A percentile compares a stretch with the other conserved stretches of the same genome.
Evolutionary conservation across 345 rosid genomes (phyloP).

Genomic region (Ceriops tagal): DNA sequence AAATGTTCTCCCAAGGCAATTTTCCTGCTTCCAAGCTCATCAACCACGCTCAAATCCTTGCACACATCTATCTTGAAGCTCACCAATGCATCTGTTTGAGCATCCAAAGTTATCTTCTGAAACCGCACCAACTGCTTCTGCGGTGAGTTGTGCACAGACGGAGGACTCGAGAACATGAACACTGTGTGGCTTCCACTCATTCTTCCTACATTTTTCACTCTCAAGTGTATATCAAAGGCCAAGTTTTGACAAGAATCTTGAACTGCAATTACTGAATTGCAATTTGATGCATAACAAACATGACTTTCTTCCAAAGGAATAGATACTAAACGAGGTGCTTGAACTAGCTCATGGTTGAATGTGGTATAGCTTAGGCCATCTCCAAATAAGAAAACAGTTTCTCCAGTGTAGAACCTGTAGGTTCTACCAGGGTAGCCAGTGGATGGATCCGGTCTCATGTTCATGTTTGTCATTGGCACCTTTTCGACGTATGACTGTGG

Average conservation of each 20-base stretch:
- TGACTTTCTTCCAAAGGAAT: constrained; percentile 47
- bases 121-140: constrained; percentile 65
- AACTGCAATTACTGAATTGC: constrained; percentile 50
- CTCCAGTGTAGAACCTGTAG: constrained; percentile 86
- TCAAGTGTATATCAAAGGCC: constrained; percentile 49
- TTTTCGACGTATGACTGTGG: constrained; percentile 66
- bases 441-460: constrained; percentile 75
- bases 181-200: constrained; percentile 66
- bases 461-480: constrained; percentile 93
- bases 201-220: constrained; percentile 46
- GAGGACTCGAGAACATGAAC: constrained; percentile 67
- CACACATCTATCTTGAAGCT: constrained; percentile 63
- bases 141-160: constrained; percentile 61
- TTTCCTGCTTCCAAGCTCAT: constrained; percentile 57
- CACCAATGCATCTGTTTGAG: constrained; percentile 33
- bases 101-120: constrained; percentile 52
- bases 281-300: constrained; percentile 48
- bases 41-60: constrained; percentile 72
- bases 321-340: constrained; percentile 54
- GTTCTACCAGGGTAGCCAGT: constrained; percentile 86
- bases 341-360: constrained; percentile 40
- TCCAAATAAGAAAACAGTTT: constrained; percentile 74
- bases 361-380: constrained; percentile 76
- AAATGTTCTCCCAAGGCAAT: constrained; percentile 61
- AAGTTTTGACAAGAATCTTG: constrained; percentile 42